Evolutionary conservation across 1,139 yeast genomes (phyloP), one percentile per base, ranked within the genome.

Genomic region (Debaryomycetaceae sp.): DNA sequence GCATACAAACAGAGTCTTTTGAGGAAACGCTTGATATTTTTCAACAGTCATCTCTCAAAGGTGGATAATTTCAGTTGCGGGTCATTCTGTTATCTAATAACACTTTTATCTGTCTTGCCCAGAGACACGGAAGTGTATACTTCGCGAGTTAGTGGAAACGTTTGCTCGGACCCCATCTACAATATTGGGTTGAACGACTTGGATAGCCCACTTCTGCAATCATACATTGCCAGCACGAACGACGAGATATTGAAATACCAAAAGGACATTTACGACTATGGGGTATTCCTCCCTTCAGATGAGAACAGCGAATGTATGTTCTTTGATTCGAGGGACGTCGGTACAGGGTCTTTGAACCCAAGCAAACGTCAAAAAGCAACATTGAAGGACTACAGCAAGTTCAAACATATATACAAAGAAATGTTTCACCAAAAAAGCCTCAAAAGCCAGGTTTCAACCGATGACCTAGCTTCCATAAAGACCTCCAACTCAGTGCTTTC

Each of bases 1-100:
- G 61, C 87, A 5, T 88, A 87, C 83, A 87, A 85, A 59, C 74
- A 83, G 34, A 78, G 84, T 5, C 62, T 90, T 34, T 59, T 86
- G 29, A 69, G 95, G 20, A 78, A 83, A 49, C 72, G 83, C 36
- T 72, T 89, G 7, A 50, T 89, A 8, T 62, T 89, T 5, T 75
- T 85, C 51, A 78, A 79, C 53, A 66, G 78, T 50, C 61, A 41
- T 35, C 58, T 37, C 62, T 66, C 36, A 57, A 75, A 41, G n/a
- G 51, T 55, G 34, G 55, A 61, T 45, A 57, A 52, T 43, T 51
- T 47, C 34, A 46, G 55, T 24, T 40, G 55, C 33, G 62, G 69
- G 23, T 57, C 72, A 5, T 68, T 70, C 49, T 62, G 69, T 13
- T 73, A 72, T 51, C 50, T 73, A 36, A 50, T 73, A 6, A 57